Percentiles rank a stretch among this genome's conserved stretches.
Conservation (phyloP, 176 grass and related monocot genomes). For the Leersia perrieri region DNA sequence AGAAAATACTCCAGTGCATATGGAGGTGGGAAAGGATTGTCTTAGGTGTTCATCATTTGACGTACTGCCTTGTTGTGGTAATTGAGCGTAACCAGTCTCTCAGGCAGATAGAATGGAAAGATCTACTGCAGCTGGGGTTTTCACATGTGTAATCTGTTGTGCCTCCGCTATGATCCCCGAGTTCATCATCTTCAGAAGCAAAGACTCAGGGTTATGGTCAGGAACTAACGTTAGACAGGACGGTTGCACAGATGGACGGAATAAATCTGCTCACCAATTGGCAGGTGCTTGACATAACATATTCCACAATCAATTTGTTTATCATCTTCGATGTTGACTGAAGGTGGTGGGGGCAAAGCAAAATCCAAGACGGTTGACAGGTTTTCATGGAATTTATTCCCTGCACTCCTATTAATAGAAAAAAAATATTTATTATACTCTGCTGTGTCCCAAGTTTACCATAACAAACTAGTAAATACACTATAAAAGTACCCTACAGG, state of each 20-base stretch:
- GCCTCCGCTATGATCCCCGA: slow-evolving; percentile 60
- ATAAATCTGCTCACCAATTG: slow-evolving; percentile 44
- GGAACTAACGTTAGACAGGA: neutral
- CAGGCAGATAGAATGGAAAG: slow-evolving; percentile 74
- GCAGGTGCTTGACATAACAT: slow-evolving; percentile 75
- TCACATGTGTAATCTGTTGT: slow-evolving; percentile 61
- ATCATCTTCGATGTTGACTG: slow-evolving; percentile 29
- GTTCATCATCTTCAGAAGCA: slow-evolving; percentile 65
- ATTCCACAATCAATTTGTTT: slow-evolving; percentile 75
- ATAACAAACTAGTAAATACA: neutral
- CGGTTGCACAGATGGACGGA: neutral
- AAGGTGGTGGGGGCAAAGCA: slow-evolving; percentile 49
- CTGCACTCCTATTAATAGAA: slow-evolving; percentile 24
- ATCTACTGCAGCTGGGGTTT: slow-evolving; percentile 60
- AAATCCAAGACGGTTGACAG: slow-evolving; percentile 53
- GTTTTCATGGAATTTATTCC: slow-evolving; percentile 67
- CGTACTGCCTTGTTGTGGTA: slow-evolving; percentile 84
- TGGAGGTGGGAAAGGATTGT: neutral
- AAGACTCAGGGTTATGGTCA: neutral
- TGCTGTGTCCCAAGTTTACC: neutral
- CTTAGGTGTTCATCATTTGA: neutral
- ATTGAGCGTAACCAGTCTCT: slow-evolving; percentile 78
- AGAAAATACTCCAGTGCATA: neutral
- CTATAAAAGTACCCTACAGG: neutral
- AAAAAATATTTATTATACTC: neutral